Percentiles rank a stretch among this genome's conserved stretches.
Evolutionary conservation across 2,329 filamentous ascomycete genomes (phyloP).

Genomic region (Aspergillus calidoustus): DNA sequence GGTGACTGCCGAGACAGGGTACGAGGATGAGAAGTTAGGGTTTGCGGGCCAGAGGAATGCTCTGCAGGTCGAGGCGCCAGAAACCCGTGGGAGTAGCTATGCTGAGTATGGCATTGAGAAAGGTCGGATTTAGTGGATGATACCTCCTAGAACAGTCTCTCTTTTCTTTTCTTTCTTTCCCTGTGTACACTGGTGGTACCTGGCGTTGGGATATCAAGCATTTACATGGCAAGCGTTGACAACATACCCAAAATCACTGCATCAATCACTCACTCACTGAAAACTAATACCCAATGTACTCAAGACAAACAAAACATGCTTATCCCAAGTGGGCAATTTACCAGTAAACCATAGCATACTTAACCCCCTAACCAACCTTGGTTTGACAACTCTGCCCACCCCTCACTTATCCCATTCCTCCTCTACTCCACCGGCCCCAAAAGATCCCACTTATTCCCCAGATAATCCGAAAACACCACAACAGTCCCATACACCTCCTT

Average conservation of each 20-base stretch:
- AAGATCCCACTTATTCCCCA: neutral
- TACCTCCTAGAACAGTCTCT: neutral
- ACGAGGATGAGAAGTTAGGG: constrained; percentile 48
- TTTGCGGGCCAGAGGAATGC: constrained; percentile 47
- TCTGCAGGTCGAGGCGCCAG: constrained; percentile 33
- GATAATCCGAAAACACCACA: neutral
- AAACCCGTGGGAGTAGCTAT: constrained; percentile 40
- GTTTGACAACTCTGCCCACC: too few relatives aligned
- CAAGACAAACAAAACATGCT: neutral
- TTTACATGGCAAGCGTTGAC: neutral
- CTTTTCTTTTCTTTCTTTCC: constrained; percentile 5
- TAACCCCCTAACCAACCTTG: neutral
- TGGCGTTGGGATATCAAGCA: constrained; percentile 8
- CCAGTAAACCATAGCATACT: neutral
- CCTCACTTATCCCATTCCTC: neutral
- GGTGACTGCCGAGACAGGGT: constrained; percentile 20
- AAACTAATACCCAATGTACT: neutral
- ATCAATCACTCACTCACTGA: neutral
- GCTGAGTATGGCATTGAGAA: constrained; percentile 45
- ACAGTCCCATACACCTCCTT: neutral
- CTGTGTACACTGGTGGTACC: neutral
- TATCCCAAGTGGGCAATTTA: neutral
- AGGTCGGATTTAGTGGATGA: constrained; percentile 18
- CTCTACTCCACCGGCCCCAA: neutral
- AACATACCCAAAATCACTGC: constrained; percentile 2